A percentile compares a stretch with the other conserved stretches of the same genome.
Conservation (phyloP, 2,329 filamentous ascomycete genomes). For the Clonostachys rosea region DNA sequence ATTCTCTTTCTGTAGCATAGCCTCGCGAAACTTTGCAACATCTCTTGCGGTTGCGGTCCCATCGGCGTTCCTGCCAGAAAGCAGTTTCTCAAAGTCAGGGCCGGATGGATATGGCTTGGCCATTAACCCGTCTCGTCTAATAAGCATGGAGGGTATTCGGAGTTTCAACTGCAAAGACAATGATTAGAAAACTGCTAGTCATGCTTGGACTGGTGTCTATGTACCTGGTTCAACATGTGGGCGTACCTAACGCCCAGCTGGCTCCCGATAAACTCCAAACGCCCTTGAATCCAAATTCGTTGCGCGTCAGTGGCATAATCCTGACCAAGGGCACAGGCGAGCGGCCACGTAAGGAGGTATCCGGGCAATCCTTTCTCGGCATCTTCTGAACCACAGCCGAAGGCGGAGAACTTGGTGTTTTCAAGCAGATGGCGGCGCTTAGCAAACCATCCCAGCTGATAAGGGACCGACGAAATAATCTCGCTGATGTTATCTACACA, state of each 20-base stretch:
- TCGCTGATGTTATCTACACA: conserved; percentile 51
- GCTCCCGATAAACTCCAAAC: conserved; percentile 48
- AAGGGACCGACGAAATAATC: conserved; percentile 57
- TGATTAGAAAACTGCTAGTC: conserved; percentile 2
- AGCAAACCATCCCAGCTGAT: conserved; percentile 54
- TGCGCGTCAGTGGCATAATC: conserved; percentile 58
- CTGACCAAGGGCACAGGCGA: conserved; percentile 47
- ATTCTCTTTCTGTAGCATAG: too few species aligned
- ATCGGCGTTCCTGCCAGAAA: conserved; percentile 16
- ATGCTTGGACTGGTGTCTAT: conserved; percentile 7
- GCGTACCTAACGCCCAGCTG: conserved; percentile 56
- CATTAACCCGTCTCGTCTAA: conserved; percentile 47
- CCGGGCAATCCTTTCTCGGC: conserved; percentile 49
- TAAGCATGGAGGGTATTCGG: conserved; percentile 59
- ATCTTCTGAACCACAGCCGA: conserved; percentile 44
- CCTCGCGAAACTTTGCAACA: too few species aligned
- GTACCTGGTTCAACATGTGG: conserved; percentile 47
- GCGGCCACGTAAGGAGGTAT: conserved; percentile 56
- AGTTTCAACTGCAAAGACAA: conserved; percentile 40
- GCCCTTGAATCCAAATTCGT: conserved; percentile 47
- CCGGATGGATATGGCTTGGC: conserved; percentile 33
- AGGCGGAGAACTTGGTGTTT: conserved; percentile 33
- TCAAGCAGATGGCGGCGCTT: conserved; percentile 34
- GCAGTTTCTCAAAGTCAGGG: conserved; percentile 37
- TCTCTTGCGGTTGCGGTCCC: neutral